Evolutionary conservation across 139 green algal genomes (phyloP).

Genomic region (Raphidocelis subcapitata): DNA sequence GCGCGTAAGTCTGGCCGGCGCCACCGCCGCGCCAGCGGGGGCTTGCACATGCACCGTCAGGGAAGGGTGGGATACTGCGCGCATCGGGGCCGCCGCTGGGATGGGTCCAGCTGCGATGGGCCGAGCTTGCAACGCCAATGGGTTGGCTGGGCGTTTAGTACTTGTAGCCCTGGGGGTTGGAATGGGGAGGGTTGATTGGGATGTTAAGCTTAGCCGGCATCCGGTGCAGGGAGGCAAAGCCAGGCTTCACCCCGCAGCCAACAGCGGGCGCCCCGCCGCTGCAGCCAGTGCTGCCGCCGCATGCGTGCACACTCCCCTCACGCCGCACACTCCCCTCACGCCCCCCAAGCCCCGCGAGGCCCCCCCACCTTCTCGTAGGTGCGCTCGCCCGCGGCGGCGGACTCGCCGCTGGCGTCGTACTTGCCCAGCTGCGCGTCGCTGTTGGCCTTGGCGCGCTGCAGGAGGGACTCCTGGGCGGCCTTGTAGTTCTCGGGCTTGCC

Average conservation of each 20-base stretch:
- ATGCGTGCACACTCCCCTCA: neutral
- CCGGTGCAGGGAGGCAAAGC: no score
- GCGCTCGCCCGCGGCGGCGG: constrained; percentile 70
- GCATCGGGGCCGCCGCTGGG: no score
- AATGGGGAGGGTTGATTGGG: no score
- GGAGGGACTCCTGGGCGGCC: constrained; percentile 87
- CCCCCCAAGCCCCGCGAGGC: neutral
- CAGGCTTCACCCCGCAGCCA: neutral
- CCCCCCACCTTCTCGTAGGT: constrained; percentile 90
- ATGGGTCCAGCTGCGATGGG: no score
- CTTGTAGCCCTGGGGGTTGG: constrained; percentile 22
- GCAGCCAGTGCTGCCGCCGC: neutral
- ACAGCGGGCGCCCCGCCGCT: neutral
- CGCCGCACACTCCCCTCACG: neutral
- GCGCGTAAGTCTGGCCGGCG: no score
- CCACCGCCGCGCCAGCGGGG: no score
- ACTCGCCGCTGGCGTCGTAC: constrained; percentile 83
- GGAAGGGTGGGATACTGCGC: neutral
- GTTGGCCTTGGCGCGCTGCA: constrained; percentile 96
- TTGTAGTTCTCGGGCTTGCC: constrained; percentile 87
- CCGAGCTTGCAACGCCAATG: no score
- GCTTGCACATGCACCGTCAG: neutral
- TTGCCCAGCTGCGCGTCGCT: constrained; percentile 93
- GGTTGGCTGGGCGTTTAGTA: constrained; percentile 12
- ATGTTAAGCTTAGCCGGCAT: no score